Evolutionary conservation across 148 eudicot species (phyloP).

Genomic region (Rhododendron henanense): DNA sequence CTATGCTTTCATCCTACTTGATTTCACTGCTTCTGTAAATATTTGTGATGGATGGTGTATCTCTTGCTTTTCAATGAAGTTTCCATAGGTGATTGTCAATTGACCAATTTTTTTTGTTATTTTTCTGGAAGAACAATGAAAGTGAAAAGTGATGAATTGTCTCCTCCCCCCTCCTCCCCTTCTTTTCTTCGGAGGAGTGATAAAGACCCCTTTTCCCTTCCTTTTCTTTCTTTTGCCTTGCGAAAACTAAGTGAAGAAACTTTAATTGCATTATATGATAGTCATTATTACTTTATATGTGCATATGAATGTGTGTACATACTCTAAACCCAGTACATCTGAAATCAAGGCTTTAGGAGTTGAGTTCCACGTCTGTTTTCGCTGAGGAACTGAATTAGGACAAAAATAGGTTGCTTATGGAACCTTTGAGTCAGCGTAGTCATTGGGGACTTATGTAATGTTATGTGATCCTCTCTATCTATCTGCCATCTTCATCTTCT

Average conservation of each 20-base stretch:
- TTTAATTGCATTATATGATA: neutral
- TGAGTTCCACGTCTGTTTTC: neutral
- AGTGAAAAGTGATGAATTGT: neutral
- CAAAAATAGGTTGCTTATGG: neutral
- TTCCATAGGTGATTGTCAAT: neutral
- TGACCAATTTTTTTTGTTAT: neutral
- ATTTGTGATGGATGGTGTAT: neutral
- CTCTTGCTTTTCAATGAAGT: conserved; percentile 24
- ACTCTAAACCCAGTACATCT: neutral
- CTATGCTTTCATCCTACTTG: conserved; percentile 8
- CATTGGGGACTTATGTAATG: neutral
- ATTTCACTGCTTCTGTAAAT: conserved; percentile 6
- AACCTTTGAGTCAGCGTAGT: neutral
- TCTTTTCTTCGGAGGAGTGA: neutral
- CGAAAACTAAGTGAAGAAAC: neutral
- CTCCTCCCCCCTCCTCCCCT: too few relatives aligned
- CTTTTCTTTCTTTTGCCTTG: neutral
- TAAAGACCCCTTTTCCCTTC: neutral
- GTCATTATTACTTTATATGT: too few relatives aligned
- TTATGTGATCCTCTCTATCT: neutral
- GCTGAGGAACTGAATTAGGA: neutral
- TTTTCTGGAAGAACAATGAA: neutral
- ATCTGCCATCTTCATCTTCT: neutral
- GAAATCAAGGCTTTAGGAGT: neutral
- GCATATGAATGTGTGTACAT: neutral